These are phyloP conservation scores for Oleoguttula mirabilis DNA, from an alignment of 495 filamentous ascomycete species.

Conservation along the genomic window DNA sequence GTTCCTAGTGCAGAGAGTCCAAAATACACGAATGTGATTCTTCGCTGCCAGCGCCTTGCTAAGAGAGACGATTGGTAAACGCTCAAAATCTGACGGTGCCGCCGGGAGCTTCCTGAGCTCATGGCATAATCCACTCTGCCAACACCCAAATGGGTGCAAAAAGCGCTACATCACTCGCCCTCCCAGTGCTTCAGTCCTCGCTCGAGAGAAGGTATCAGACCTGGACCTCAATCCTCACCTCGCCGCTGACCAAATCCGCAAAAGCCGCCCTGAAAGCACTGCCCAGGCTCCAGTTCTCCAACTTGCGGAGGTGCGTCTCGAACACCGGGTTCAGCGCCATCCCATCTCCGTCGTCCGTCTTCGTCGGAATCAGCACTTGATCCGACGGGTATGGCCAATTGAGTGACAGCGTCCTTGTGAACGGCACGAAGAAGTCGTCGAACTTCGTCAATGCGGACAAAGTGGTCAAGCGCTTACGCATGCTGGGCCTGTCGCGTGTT, in stretches of 20 bases:
- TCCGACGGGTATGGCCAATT: constrained; percentile 65
- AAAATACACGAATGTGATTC: too few relatives aligned
- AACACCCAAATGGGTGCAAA: too few relatives aligned
- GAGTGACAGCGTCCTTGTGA: constrained; percentile 54
- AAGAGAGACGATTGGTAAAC: too few relatives aligned
- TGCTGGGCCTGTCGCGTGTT: constrained; percentile 37
- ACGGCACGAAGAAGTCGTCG: constrained; percentile 70
- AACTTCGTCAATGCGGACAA: constrained; percentile 30
- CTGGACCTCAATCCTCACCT: constrained; percentile 5
- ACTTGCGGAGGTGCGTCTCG: constrained; percentile 54
- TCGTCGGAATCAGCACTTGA: constrained; percentile 32
- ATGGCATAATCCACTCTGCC: too few relatives aligned
- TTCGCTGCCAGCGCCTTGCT: too few relatives aligned
- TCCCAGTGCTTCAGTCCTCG: not conserved
- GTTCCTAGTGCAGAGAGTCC: too few relatives aligned
- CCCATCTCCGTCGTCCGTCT: constrained; percentile 26
- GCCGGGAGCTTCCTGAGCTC: too few relatives aligned
- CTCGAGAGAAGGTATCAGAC: too few relatives aligned
- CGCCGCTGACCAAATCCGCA: constrained; percentile 37
- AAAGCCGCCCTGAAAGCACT: constrained; percentile 51
- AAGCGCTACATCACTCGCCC: not conserved
- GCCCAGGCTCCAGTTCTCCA: constrained; percentile 70
- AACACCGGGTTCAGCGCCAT: constrained; percentile 68
- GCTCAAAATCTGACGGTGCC: too few relatives aligned
- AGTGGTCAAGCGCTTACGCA: constrained; percentile 51